These are phyloP conservation scores for Combretum micranthum DNA, from an alignment of 345 rosid species.

Conservation along the genomic window DNA sequence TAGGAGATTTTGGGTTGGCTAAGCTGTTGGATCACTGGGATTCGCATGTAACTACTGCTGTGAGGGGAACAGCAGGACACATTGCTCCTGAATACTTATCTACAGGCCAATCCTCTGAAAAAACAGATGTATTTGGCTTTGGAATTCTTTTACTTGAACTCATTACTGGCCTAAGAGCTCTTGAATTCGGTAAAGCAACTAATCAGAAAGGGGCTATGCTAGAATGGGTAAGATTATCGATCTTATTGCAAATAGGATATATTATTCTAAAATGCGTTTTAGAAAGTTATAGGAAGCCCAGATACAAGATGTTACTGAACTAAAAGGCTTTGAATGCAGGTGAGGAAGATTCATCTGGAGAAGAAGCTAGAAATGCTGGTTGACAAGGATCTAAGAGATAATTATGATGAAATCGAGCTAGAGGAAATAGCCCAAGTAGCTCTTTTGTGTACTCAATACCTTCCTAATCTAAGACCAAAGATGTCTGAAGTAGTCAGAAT, in stretches of 20 bases:
- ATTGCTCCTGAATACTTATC: constrained; percentile 93
- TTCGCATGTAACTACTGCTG: constrained; percentile 87
- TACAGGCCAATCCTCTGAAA: constrained; percentile 86
- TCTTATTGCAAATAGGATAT: neutral
- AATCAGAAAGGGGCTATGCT: constrained; percentile 82
- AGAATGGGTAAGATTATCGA: constrained; percentile 58
- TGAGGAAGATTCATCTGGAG: constrained; percentile 16
- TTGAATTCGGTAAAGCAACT: constrained; percentile 69
- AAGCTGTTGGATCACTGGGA: constrained; percentile 79
- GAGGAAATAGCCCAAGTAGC: constrained; percentile 27
- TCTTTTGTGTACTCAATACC: constrained; percentile 23
- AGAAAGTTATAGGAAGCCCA: no score
- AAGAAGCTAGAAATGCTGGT: constrained; percentile 17
- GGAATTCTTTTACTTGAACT: constrained; percentile 80
- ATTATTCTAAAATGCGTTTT: no score
- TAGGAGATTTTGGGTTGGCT: constrained; percentile 91
- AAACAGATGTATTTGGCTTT: constrained; percentile 88
- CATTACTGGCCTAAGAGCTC: constrained; percentile 70
- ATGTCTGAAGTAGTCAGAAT: constrained; percentile 26
- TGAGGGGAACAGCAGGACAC: constrained; percentile 89
- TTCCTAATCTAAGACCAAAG: constrained; percentile 22
- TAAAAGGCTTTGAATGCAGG: constrained; percentile 8
- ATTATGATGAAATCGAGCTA: constrained; percentile 15
- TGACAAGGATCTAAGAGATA: constrained; percentile 19
- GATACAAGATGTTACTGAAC: neutral